These are phyloP conservation scores for Picochlorum costavermella DNA, from an alignment of 139 green algal genomes.

Conservation along the genomic window DNA sequence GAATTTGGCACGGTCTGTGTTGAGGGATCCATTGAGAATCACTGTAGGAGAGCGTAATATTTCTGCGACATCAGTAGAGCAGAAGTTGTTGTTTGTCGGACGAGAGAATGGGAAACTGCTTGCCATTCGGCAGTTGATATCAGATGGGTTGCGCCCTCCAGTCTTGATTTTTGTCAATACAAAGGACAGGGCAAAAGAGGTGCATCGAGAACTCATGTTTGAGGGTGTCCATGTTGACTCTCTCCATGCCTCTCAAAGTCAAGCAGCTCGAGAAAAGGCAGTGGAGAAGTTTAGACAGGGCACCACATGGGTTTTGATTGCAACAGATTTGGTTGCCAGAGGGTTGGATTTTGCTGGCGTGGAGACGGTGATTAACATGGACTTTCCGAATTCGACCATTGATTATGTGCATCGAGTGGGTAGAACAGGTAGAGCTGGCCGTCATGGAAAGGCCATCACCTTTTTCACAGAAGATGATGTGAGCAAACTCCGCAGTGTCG, in stretches of 20 bases:
- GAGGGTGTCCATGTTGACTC: conserved; percentile 75
- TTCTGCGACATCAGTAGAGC: conserved; percentile 55
- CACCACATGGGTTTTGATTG: conserved; percentile 81
- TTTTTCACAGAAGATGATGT: conserved; percentile 80
- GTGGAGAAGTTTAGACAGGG: conserved; percentile 68
- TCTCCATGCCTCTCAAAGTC: conserved; percentile 67
- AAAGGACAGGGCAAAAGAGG: conserved; percentile 74
- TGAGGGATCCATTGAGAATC: conserved; percentile 79
- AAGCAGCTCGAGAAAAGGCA: conserved; percentile 49
- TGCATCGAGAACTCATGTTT: conserved; percentile 76
- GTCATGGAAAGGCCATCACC: conserved; percentile 59
- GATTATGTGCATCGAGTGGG: conserved; percentile 93
- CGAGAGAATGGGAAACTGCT: conserved; percentile 84
- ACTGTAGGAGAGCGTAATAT: conserved; percentile 69
- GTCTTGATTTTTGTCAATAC: conserved; percentile 86
- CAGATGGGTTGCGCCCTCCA: conserved; percentile 62
- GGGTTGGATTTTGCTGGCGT: conserved; percentile 78
- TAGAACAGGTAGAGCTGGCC: conserved; percentile 60
- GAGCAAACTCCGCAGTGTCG: conserved; percentile 55
- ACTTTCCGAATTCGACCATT: conserved; percentile 72
- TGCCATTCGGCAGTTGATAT: conserved; percentile 81
- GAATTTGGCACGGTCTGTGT: conserved; percentile 68
- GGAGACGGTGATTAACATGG: conserved; percentile 92
- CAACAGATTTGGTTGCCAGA: conserved; percentile 86
- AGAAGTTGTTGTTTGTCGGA: conserved; percentile 89